These are phyloP conservation scores for Pyrenophora seminiperda DNA, from an alignment of 2,329 filamentous ascomycete species.

Conservation along the genomic window DNA sequence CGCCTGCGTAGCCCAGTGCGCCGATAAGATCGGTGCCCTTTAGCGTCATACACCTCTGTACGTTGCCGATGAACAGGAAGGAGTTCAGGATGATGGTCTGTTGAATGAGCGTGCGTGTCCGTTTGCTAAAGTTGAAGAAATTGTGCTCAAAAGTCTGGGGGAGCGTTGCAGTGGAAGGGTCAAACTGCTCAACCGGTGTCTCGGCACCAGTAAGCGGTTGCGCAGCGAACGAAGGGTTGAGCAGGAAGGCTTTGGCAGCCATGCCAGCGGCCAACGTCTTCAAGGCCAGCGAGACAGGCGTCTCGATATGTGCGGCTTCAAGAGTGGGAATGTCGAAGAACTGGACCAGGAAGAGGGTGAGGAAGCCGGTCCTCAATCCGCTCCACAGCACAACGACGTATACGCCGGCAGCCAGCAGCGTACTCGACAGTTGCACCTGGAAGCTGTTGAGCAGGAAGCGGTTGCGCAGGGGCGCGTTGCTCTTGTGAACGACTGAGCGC, in stretches of 20 bases:
- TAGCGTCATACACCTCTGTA: conserved; percentile 71
- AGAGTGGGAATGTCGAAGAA: conserved; percentile 77
- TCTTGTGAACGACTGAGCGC: conserved; percentile 66
- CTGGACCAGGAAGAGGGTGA: conserved; percentile 73
- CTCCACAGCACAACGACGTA: conserved; percentile 75
- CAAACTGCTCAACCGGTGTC: conserved; percentile 61
- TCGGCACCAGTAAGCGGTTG: conserved; percentile 55
- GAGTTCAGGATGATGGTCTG: conserved; percentile 58
- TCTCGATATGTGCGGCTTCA: conserved; percentile 68
- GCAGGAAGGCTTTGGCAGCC: conserved; percentile 77
- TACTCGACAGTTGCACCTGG: conserved; percentile 60
- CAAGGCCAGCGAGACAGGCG: conserved; percentile 54
- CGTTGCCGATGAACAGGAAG: conserved; percentile 59
- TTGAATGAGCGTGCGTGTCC: conserved; percentile 65
- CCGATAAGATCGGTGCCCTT: conserved; percentile 72
- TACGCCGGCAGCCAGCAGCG: conserved; percentile 70
- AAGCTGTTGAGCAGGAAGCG: conserved; percentile 49
- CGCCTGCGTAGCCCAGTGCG: conserved; percentile 71
- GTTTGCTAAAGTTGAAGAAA: conserved; percentile 71
- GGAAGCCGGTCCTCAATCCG: conserved; percentile 67
- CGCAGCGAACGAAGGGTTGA: conserved; percentile 67
- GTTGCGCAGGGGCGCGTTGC: conserved; percentile 53
- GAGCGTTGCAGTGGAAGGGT: conserved; percentile 68
- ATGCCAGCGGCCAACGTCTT: conserved; percentile 71
- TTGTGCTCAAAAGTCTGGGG: conserved; percentile 74